Evolutionary conservation across 1,139 yeast species (phyloP), one percentile per base, ranked within the genome.

Genomic region (Sugiyamaella novakii): DNA sequence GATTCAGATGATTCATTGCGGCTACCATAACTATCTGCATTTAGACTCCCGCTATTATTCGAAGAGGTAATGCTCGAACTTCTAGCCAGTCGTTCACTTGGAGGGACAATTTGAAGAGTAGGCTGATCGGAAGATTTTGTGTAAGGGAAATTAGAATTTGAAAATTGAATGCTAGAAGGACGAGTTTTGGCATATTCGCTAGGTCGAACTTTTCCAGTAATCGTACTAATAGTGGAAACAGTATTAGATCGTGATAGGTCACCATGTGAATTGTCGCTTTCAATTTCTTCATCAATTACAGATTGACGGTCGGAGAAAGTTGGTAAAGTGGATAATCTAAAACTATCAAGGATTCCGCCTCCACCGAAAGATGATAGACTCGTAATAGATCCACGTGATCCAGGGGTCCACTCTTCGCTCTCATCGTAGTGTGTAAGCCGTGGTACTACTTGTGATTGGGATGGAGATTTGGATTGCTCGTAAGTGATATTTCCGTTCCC

Each of bases 281-380:
- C 21, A 22, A 24, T 11, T 11, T 43, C 36, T 3, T 18, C 40
- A 7, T 30, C 34, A 21, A 21, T 18, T 5, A 36, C 28, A 18
- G 31, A 44, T 17, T 17, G 33, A 22, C 35, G 34, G n/a, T 39
- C 43, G 19, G 28, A 30, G 25, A 24, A 43, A 5, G 46, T n/a
- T 11, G 63, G 59, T 34, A 61, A 50, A 3, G 56, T 52, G 3
- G 65, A 61, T 29, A 63, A 54, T n/a, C 65, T 47, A 48, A 63
- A 62, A 22, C 64, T 56, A 35, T 64, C 66, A 25, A 63, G 54
- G 38, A 62, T 62, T 21, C 65, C 64, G 6, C 65, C 61, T 5
- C 65, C 57, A 17, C 47, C 55, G 14, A 43, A 27, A 11, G 49
- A 43, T n/a, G 52, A 41, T 31, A 54, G 29, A 39, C 55, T 52